A percentile compares a stretch with the other conserved stretches of the same genome.
Conservation (phyloP, 257 asterid genomes). For the Paulownia fortunei region DNA sequence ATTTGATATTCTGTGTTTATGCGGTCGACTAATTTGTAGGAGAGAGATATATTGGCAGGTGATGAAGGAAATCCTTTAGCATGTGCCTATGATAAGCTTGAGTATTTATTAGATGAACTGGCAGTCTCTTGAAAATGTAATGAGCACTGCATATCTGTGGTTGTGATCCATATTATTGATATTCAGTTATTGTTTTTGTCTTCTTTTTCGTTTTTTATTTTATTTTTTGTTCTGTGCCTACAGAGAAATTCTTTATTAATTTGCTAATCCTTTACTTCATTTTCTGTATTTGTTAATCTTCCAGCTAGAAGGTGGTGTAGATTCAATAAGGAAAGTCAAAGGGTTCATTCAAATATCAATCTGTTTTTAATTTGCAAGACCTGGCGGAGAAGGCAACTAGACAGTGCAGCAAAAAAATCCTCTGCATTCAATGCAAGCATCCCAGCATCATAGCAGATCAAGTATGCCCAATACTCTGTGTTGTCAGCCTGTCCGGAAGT, state of each 20-base stretch:
- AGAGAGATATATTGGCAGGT: not conserved
- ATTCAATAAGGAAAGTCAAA: not conserved
- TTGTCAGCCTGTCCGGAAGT: slow-evolving; percentile 51
- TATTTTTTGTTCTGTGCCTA: too few species aligned
- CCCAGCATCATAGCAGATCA: slow-evolving; percentile 46
- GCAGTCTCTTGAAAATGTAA: not conserved
- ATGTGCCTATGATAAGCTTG: not conserved
- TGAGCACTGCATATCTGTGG: not conserved
- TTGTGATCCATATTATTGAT: not conserved
- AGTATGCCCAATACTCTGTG: slow-evolving; percentile 55
- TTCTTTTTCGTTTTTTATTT: too few species aligned
- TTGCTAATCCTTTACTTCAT: not conserved
- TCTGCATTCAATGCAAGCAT: slow-evolving; percentile 50
- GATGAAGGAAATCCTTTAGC: not conserved
- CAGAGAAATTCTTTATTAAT: not conserved
- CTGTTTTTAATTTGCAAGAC: not conserved
- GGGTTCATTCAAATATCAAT: not conserved
- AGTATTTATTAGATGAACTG: not conserved
- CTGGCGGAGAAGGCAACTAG: not conserved
- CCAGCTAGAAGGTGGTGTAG: slow-evolving; percentile 2
- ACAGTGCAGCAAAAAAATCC: not conserved
- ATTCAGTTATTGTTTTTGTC: too few species aligned
- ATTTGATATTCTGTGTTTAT: not conserved
- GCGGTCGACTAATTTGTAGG: too few species aligned
- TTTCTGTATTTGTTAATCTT: not conserved